A percentile compares a stretch with the other conserved stretches of the same genome.
Evolutionary conservation across 768 basidiomycete species (phyloP).

Genomic region (Mycena crocata): DNA sequence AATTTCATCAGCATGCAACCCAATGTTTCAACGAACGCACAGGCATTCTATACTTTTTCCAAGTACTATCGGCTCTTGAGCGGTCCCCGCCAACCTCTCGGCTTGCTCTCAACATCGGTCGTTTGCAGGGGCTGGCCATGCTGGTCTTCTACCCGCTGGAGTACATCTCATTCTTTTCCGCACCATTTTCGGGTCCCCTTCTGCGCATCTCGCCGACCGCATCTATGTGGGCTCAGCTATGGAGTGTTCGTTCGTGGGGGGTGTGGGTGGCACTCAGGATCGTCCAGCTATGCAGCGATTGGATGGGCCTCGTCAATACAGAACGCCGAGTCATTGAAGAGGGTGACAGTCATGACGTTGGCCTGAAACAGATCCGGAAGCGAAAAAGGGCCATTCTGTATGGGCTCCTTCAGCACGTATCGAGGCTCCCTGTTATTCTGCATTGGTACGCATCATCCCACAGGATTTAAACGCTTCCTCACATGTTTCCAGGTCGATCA

Average conservation of each 20-base stretch:
- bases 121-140: slow-evolving; percentile 66
- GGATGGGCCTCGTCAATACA: slow-evolving; percentile 6
- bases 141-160: slow-evolving; percentile 65
- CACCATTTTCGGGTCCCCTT: slow-evolving; percentile 37
- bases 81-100: slow-evolving; percentile 60
- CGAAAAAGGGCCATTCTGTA: slow-evolving; percentile 19
- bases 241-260: slow-evolving; percentile 32
- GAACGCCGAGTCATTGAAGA: slow-evolving; percentile 8
- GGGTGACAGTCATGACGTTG: no score
- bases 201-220: slow-evolving; percentile 26
- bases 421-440: slow-evolving; percentile 31
- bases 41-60: slow-evolving; percentile 63
- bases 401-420: slow-evolving; percentile 24
- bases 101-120: slow-evolving; percentile 60
- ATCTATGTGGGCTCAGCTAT: slow-evolving; percentile 15
- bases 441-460: slow-evolving; percentile 19
- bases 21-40: background rate
- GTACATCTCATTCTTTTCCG: slow-evolving; percentile 60
- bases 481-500: slow-evolving; percentile 21
- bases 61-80: slow-evolving; percentile 64
- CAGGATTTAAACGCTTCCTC: background rate
- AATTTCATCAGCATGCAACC: no score
- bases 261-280: slow-evolving; percentile 21
- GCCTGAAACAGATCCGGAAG: slow-evolving; percentile 2
- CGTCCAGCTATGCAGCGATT: slow-evolving; percentile 18